Base-by-base conservation (phyloP, 1,139 yeast species). In the Hyphopichia wangnamkhiaoensis region DNA sequence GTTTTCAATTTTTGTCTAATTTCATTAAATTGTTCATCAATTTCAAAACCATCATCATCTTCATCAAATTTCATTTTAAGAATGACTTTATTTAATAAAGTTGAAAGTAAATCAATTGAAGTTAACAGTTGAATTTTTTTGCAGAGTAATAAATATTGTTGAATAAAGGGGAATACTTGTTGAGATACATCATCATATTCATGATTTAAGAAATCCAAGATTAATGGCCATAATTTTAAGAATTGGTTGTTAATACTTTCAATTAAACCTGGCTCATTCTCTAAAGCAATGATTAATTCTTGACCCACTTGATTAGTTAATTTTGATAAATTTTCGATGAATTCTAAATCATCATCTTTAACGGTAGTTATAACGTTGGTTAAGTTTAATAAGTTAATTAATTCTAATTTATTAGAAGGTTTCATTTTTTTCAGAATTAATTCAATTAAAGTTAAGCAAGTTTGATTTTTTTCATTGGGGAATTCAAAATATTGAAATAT, bases 371-470 rank as follows among this genome's bases (percentile, higher is more conserved):
- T 70, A 20, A 84, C 67, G 25, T 65, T 59, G 2, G 90, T 79
- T 43, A 93, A 68, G 53, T 87, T 81, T 39, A 91, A 69, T 52
- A 89, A 66, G 25, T 78, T 70, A 44, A 94, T 68, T 34, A 94
- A 74, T 55, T 90, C 88, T 40, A 91, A 65, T 61, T 94, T 94
- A 57, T 85, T 88, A n/a, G 74, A 69, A 0, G 96, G 84, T 49
- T 84, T 80, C 99, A 94, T 94, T 56, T 94, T 94, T 59, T 94
- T 94, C 49, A 89, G 76, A 38, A 93, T 74, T 37, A 93, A 85
- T 54, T 90, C 98, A 37, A 79, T 74, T 38, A 94, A 71, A 9
- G 96, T 82, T 40, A 75, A 76, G 40, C 94, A 83, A 34, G 95
- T 83, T 14, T 80, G 71, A 35, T 77, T 70, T 47, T 85, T 76